Percentiles rank a stretch among this genome's conserved stretches.
These are phyloP conservation scores for Chalciporus chontae DNA, from an alignment of 768 basidiomycete genomes.

Conservation along the genomic window DNA sequence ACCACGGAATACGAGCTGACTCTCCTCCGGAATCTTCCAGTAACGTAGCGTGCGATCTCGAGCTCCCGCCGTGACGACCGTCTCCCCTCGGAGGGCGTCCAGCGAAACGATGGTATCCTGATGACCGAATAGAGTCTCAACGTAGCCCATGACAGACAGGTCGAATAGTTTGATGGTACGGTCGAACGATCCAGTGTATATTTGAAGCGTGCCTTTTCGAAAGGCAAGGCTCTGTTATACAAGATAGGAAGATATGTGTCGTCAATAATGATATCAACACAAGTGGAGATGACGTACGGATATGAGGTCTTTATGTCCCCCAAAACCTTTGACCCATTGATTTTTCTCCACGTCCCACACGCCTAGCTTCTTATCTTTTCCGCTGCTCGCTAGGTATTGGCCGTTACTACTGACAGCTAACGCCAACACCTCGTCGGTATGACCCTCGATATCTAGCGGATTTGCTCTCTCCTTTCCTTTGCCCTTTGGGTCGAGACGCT, in stretches of 20 bases:
- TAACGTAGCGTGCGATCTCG: constrained; percentile 89
- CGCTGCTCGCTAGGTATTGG: constrained; percentile 80
- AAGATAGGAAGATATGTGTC: background rate
- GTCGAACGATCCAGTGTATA: constrained; percentile 79
- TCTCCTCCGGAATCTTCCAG: constrained; percentile 97
- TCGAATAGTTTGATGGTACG: constrained; percentile 90
- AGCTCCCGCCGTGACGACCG: constrained; percentile 82
- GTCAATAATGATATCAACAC: constrained; percentile 27
- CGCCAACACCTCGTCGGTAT: constrained; percentile 81
- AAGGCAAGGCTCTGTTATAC: constrained; percentile 61
- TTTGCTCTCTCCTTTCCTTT: constrained; percentile 60
- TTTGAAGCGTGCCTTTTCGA: constrained; percentile 63
- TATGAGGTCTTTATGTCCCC: constrained; percentile 71
- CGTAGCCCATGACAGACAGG: constrained; percentile 78
- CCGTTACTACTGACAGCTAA: constrained; percentile 86
- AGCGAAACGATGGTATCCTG: constrained; percentile 82
- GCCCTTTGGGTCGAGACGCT: constrained; percentile 42
- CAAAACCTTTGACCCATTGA: constrained; percentile 76
- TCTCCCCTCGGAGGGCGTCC: constrained; percentile 79
- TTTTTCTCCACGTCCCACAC: constrained; percentile 81
- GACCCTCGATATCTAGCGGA: constrained; percentile 55
- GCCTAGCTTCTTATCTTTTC: constrained; percentile 76
- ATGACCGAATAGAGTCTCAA: constrained; percentile 96
- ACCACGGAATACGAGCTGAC: constrained; percentile 92
- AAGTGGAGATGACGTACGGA: constrained; percentile 53